phyloP scores from a whole-genome alignment of 2,329 filamentous ascomycete genomes.

The Aureobasidium sp. region DNA sequence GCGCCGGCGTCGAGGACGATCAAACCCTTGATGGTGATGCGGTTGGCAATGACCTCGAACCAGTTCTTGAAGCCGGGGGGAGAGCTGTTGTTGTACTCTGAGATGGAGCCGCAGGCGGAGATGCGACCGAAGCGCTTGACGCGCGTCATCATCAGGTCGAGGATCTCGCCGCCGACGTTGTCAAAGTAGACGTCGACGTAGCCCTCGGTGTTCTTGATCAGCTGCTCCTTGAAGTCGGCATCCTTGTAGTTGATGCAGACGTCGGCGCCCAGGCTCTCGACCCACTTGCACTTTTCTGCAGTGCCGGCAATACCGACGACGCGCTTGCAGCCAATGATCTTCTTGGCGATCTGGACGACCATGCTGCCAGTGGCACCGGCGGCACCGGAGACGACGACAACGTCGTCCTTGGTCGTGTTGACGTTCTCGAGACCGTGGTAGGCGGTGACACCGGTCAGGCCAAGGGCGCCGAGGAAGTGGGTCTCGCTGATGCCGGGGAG shows the following conservation, averaged over 20 bases:
- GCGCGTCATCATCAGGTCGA: conserved; percentile 56
- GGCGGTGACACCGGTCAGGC: conserved; percentile 36
- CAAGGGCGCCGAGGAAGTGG: conserved; percentile 40
- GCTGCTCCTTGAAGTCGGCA: conserved; percentile 37
- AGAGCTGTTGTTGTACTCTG: conserved; percentile 53
- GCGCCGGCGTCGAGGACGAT: conserved; percentile 25
- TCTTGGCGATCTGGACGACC: conserved; percentile 46
- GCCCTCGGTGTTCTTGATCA: conserved; percentile 39
- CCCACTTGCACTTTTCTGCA: conserved; percentile 44
- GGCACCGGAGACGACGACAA: conserved; percentile 41
- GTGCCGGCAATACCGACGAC: conserved; percentile 46
- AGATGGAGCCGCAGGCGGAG: conserved; percentile 61
- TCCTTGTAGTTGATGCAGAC: conserved; percentile 48
- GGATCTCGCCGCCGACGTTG: conserved; percentile 63
- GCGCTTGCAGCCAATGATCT: conserved; percentile 34
- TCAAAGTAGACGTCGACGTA: conserved; percentile 62
- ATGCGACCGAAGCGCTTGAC: conserved; percentile 56
- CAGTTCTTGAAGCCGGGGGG: conserved; percentile 28
- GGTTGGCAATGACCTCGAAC: conserved; percentile 28
- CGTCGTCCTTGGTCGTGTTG: conserved; percentile 30
- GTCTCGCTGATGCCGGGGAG: conserved; percentile 31
- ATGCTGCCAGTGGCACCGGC: conserved; percentile 42
- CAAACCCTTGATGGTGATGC: conserved; percentile 26
- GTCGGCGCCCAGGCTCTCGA: conserved; percentile 44
- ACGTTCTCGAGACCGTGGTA: conserved; percentile 40